phyloP scores from a whole-genome alignment of 306 rosid genomes.

The Pyrus communis region DNA sequence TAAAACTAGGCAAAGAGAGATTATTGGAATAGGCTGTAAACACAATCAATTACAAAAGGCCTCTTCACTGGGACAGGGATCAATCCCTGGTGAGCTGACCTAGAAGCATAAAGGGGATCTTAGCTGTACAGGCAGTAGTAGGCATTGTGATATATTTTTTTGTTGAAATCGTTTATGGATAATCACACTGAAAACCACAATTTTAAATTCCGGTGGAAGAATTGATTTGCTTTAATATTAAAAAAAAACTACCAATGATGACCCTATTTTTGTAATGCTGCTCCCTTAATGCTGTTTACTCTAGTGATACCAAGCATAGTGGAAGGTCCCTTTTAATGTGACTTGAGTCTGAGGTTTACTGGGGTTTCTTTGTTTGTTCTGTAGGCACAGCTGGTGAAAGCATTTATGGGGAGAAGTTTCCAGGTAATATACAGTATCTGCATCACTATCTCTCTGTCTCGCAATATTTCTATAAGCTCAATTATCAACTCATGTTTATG shows the following conservation, averaged over 20 bases:
- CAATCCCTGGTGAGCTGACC: neutral
- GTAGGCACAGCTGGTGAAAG: slow-evolving; percentile 96
- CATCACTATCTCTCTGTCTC: neutral
- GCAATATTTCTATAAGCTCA: neutral
- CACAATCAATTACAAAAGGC: neutral
- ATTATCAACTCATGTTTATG: neutral
- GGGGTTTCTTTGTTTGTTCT: slow-evolving; percentile 1
- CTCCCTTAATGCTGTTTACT: neutral
- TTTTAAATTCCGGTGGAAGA: neutral
- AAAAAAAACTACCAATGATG: neutral
- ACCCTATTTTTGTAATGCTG: neutral
- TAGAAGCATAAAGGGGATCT: neutral
- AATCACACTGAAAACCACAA: neutral
- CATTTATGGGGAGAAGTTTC: slow-evolving; percentile 76
- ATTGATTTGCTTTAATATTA: neutral
- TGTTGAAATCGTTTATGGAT: neutral
- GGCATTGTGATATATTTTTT: neutral
- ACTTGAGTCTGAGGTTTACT: neutral
- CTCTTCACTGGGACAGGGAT: neutral
- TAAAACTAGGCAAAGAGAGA: neutral
- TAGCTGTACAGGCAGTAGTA: neutral
- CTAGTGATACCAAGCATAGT: neutral
- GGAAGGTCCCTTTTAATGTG: neutral
- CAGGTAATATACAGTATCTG: slow-evolving; percentile 44
- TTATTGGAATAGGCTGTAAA: neutral